Base-by-base conservation (phyloP, 257 asterid genomes). In the Gentiana straminea region DNA sequence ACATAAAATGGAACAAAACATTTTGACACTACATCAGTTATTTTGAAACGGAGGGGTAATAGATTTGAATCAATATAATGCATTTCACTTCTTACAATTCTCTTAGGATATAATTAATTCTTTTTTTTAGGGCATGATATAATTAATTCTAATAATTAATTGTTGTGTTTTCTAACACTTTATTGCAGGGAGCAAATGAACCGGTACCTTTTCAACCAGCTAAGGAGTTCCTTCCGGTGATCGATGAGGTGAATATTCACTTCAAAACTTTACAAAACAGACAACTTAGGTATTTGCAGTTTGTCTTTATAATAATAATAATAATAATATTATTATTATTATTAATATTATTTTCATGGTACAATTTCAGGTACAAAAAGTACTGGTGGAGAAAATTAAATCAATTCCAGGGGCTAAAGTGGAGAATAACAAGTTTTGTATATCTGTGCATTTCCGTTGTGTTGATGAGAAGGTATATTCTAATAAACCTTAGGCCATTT, bases 361-460 rank as follows among this genome's bases (percentile, higher is more conserved):
- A 8, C 24, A 38, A 15, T 15, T 60, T n/a, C 64, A 88, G 97
- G 96, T 92, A 59, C 83, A 79, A 49, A 86, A 80, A 64, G 62
- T 76, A 56, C 78, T 87, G 7, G 51, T 71, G 61, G 94, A 88
- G 48, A 82, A 74, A 76, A 83, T 81, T 34, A 84, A 79, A 68
- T 79, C 69, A 11, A 84, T 79, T 5, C 82, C 82, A 8, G 97
- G 97, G 10, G 94, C 87, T 12, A 75, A 56, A 15, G 94, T 92
- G 61, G 98, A 92, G 82, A 83, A 87, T 60, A 84, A 91, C 73
- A 91, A 87, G 65, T 91, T 82, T 59, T 91, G 98, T 50, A 13
- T 77, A n/a, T 91, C 98, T 6, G 96, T 91, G 2, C 98, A 91
- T 66, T 91, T 77, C 41, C 95, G 98, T 44, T 73, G 94, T 48